Evolutionary conservation across 176 grass and related monocot genomes (phyloP).

Genomic region (Juncus inflexus): DNA sequence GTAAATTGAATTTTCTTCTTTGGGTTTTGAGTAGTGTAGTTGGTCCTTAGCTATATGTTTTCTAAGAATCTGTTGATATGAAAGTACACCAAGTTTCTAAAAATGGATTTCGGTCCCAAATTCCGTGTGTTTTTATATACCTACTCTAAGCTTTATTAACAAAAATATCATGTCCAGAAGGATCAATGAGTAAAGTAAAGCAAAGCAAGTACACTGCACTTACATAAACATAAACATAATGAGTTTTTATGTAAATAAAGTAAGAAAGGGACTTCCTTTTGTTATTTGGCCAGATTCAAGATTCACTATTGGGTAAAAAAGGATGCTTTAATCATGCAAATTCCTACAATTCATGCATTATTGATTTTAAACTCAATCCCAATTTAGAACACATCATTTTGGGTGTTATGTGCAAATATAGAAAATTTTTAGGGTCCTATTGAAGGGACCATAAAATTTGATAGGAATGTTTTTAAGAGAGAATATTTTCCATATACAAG

Average conservation of each 20-base stretch:
- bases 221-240: constrained; percentile 12
- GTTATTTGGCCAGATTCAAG: neutral
- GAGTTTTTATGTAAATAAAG: constrained; percentile 25
- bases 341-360: neutral
- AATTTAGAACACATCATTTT: too few relatives aligned
- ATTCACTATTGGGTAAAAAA: constrained; percentile 16
- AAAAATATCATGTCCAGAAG: constrained; percentile 9
- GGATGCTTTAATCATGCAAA: neutral
- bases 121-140: constrained; percentile 1
- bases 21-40: neutral
- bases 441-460: too few relatives aligned
- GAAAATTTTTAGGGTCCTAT: neutral
- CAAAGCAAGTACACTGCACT: constrained; percentile 15
- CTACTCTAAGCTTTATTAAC: constrained; percentile 2
- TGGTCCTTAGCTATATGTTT: constrained; percentile 3
- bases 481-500: too few relatives aligned
- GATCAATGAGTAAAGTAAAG: constrained; percentile 7
- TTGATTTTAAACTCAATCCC: too few relatives aligned
- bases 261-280: constrained; percentile 16
- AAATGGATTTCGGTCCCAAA: constrained; percentile 17
- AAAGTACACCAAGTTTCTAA: constrained; percentile 31
- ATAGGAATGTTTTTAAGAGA: too few relatives aligned
- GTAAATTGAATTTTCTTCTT: too few relatives aligned
- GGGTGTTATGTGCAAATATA: neutral
- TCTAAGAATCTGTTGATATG: constrained; percentile 8